A percentile compares a stretch with the other conserved stretches of the same genome.
Conservation (phyloP, 495 filamentous ascomycete genomes). For the Cladorrhinum samala region DNA sequence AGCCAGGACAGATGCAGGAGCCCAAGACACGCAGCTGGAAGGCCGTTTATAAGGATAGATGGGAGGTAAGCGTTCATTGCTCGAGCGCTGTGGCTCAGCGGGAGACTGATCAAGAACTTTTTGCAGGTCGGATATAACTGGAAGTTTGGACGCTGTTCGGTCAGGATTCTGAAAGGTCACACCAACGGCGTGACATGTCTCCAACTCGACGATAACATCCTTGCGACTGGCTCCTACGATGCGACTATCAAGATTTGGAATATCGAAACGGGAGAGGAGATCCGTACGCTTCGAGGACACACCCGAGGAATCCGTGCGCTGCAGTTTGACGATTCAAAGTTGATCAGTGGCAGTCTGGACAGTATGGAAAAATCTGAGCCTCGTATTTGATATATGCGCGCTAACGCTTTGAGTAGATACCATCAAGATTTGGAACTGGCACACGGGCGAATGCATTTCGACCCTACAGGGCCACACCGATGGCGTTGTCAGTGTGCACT, state of each 20-base stretch:
- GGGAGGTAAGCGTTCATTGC: conserved; percentile 26
- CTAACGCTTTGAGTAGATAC: conserved; percentile 37
- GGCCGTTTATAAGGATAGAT: conserved; percentile 43
- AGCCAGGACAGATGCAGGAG: conserved; percentile 5
- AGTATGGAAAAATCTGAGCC: too few relatives aligned
- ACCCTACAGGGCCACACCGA: conserved; percentile 70
- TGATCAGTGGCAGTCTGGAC: conserved; percentile 31
- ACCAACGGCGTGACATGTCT: conserved; percentile 93
- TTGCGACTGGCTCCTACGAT: conserved; percentile 94
- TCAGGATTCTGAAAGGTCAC: conserved; percentile 78
- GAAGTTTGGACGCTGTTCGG: conserved; percentile 85
- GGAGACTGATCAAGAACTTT: neutral
- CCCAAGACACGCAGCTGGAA: conserved; percentile 72
- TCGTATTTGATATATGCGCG: neutral
- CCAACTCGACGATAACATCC: conserved; percentile 88
- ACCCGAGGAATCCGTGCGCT: conserved; percentile 75
- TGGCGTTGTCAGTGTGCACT: conserved; percentile 80
- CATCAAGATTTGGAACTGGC: conserved; percentile 94
- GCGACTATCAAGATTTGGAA: conserved; percentile 90
- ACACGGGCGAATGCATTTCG: conserved; percentile 79
- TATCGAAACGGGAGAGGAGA: conserved; percentile 75
- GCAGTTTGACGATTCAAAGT: conserved; percentile 85
- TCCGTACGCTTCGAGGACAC: conserved; percentile 79
- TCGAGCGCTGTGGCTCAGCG: too few relatives aligned
- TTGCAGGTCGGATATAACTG: conserved; percentile 91